Evolutionary conservation across 495 filamentous ascomycete species (phyloP).

Genomic region (Neurospora sublineolata): DNA sequence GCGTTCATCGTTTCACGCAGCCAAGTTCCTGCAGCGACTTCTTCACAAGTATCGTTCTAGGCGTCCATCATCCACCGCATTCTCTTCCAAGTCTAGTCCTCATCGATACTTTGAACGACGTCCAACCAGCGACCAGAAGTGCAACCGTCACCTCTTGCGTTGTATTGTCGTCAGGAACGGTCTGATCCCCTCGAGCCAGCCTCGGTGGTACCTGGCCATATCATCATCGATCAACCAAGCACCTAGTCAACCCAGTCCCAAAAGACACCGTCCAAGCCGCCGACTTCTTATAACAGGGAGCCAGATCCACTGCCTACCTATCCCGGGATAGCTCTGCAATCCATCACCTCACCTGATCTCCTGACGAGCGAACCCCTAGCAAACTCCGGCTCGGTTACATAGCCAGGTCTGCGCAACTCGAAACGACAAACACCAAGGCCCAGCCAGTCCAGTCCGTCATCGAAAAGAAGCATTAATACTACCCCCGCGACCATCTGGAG

Average conservation of each 20-base stretch:
- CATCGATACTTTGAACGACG: not conserved
- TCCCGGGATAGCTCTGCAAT: not conserved
- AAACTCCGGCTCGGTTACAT: not conserved
- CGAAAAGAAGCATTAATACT: not conserved
- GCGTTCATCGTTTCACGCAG: not conserved
- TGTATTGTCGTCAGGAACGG: not conserved
- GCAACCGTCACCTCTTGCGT: not conserved
- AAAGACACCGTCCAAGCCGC: not conserved
- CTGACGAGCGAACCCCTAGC: not conserved
- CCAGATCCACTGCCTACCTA: not conserved
- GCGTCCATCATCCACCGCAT: not conserved
- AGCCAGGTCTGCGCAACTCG: not conserved
- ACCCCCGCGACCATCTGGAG: not conserved
- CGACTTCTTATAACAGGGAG: not conserved
- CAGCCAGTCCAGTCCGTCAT: not conserved
- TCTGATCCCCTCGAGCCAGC: not conserved
- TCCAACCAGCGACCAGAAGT: not conserved
- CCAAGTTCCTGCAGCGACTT: not conserved
- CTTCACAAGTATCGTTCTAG: not conserved
- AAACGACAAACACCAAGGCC: not conserved
- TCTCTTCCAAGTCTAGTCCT: not conserved
- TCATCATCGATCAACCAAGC: not conserved
- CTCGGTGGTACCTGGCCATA: not conserved
- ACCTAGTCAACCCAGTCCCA: not conserved
- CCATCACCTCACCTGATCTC: not conserved